Base-by-base conservation (phyloP, 2,329 filamentous ascomycete species). In the Monosporascus sp. region DNA sequence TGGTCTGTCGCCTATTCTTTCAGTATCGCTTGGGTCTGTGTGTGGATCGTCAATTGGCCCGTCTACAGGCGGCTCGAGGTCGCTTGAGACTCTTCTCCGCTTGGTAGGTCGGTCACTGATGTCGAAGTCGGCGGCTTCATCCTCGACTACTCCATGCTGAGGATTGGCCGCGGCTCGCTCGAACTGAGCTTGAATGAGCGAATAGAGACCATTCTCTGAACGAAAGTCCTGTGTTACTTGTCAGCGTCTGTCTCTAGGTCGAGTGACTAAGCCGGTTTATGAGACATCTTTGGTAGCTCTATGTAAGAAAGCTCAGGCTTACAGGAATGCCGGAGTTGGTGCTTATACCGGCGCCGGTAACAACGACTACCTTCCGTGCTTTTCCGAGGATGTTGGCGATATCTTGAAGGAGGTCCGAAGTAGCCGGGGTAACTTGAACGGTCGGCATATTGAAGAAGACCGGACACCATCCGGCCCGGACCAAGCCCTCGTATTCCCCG, bases 261-360 rank as follows among this genome's bases (percentile, higher is more conserved):
- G 3, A 18, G 24, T 27, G 7, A 3, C 24, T n/a, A 25, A 41
- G 9, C 17, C 7, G 38, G 38, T n/a, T 41, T 41, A 18, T n/a
- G 17, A 41, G 17, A 18, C 4, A 41, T 8, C 17, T 18, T 18
- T 18, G 36, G 48, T 49, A 9, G 42, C 5, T 14, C 8, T 67
- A 39, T 22, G 31, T 25, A 18, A 41, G 20, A 1, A 22, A 38
- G 36, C 2, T n/a, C 22, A 38, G 36, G 25, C 79, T 63, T 74
- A 89, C 86, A 49, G 86, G 86, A 64, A 89, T 89, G 51, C 86
- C 86, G 57, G 84, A 88, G 65, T 88, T 89, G 49, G 86, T 89
- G 65, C 84, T 88, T 64, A 89, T 89, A 50, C 86, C 86, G 48
- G 86, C 86, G 48, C 86, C 86, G 0, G 86, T 89, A 34, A 89